Evolutionary conservation across 345 rosid genomes (phyloP), one percentile per base, ranked within the genome.

Genomic region (Dipteronia dyeriana): DNA sequence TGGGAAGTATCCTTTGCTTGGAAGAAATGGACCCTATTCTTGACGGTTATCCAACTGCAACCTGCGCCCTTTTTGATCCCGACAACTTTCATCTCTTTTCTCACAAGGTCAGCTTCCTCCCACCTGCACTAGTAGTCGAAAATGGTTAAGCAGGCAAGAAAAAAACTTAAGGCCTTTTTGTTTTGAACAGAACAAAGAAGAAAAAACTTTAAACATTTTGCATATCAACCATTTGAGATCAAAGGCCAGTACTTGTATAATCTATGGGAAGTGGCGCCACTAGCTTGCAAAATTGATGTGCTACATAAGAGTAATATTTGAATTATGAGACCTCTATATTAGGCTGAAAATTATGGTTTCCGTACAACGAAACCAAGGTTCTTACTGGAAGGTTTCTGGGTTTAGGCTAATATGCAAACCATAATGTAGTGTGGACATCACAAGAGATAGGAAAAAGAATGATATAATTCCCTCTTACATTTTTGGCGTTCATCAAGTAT

Each of bases 1-100:
- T 93, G 94, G 75, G 87, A 86, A 54, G 83, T 86, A 82, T 93
- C 97, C 78, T 93, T 95, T 9, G 98, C 98, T 82, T 88, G 98
- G 84, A 95, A 95, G 63, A 82, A 71, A 66, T 93, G 97, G 75
- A 93, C 82, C 77, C 73, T 82, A 75, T 90, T 87, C 88, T 91
- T 88, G 11, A 83, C 90, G 2, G 90, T 78, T 71, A 95, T 85
- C 98, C 98, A 93, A 80, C 98, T 95, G 84, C 82, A 91, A 31
- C 98, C 98, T 6, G 88, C 80, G 64, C 89, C 93, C 82, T 95
- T 95, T 83, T 85, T 94, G 41, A 94, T 86, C 62, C 97, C 94
- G 39, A 89, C 82, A 51, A 84, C 84, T 68, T 85, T 87, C 95
- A 93, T 90, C 53, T 88, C 95, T 73, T 83, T 86, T 75, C 98